phyloP scores from a whole-genome alignment of 225 moss, liverwort and hornwort genomes.

The Sphagnum contortum region DNA sequence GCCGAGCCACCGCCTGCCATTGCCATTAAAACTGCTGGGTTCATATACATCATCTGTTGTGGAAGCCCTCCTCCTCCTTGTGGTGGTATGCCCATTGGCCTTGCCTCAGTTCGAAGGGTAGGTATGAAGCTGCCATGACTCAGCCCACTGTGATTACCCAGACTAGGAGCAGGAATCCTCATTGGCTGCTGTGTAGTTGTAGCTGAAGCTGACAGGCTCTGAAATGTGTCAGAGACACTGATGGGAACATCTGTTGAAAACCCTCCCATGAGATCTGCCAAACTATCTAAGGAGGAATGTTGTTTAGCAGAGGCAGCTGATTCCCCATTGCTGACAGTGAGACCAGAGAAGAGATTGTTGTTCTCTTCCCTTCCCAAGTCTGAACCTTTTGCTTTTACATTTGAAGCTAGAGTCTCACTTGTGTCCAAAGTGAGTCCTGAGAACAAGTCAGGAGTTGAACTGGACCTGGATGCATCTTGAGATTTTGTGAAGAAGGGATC shows the following conservation, averaged over 20 bases:
- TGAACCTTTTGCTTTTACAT: conserved; percentile 14
- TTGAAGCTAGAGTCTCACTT: conserved; percentile 28
- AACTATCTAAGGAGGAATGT: conserved; percentile 32
- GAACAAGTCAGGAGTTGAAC: conserved; percentile 45
- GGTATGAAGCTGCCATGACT: too few relatives aligned
- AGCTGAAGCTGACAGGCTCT: conserved; percentile 26
- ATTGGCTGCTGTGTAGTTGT: background rate
- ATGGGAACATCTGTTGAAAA: conserved; percentile 41
- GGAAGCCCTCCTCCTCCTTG: too few relatives aligned
- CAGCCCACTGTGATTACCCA: too few relatives aligned
- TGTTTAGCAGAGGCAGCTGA: conserved; percentile 18
- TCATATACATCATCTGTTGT: too few relatives aligned
- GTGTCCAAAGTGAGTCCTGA: conserved; percentile 56
- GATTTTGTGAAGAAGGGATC: conserved; percentile 77
- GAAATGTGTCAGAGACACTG: conserved; percentile 37
- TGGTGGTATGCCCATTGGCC: too few relatives aligned
- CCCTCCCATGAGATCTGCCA: conserved; percentile 61
- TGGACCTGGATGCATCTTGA: conserved; percentile 9
- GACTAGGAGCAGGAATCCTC: too few relatives aligned
- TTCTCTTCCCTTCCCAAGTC: conserved; percentile 7
- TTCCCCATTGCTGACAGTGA: conserved; percentile 31
- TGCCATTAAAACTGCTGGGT: too few relatives aligned
- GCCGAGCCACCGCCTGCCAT: too few relatives aligned
- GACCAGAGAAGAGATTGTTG: conserved; percentile 57
- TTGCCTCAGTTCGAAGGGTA: too few relatives aligned